Evolutionary conservation across 192 early-diverging fungal genomes (phyloP), one percentile per base, ranked within the genome.

Genomic region (Helicostylum pulchrum): DNA sequence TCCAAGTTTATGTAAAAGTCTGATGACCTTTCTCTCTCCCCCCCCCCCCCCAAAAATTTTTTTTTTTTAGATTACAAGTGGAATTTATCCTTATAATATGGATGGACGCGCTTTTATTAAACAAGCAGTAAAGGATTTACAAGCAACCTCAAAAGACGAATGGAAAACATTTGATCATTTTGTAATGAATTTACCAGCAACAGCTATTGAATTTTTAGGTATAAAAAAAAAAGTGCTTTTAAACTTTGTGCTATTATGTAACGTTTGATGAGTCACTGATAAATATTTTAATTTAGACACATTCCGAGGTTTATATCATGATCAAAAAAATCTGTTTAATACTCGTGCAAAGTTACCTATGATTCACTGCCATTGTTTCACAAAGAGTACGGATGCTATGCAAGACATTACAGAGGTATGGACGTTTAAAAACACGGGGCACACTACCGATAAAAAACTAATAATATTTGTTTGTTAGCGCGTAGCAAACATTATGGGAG

Each of bases 141-240:
- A 87, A 60, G 43, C 62, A 36, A 66, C 76, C 65, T 59, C 42
- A 9, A 30, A 36, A 39, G 12, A 60, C 11, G 44, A 66, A n/a
- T 83, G 83, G 74, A 75, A 73, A 49, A 89, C 87, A 20, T 97
- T 97, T 66, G 81, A 95, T 55, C 97, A 99, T 67, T 97, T 93
- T 64, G 92, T 99, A 0, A 99, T 99, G 97, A 99, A 99, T 72
- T 80, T 99, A 17, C 97, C 97, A 0, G 97, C 89, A 7, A 94
- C 91, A 3, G 95, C 94, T 7, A 85, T 98, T 36, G 96, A 97
- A 67, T 99, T 99, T 65, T 73, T 99, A 45, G 91, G 89, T 91
- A 77, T 52, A 36, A 64, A 4, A 21, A 12, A 15, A 20, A 7
- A 36, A 4, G 7, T 31, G 7, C 15, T 55, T 17, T 17, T 32